Conservation (phyloP, 371 early-diverging fungal genomes). For the Capillidium heterosporum region DNA sequence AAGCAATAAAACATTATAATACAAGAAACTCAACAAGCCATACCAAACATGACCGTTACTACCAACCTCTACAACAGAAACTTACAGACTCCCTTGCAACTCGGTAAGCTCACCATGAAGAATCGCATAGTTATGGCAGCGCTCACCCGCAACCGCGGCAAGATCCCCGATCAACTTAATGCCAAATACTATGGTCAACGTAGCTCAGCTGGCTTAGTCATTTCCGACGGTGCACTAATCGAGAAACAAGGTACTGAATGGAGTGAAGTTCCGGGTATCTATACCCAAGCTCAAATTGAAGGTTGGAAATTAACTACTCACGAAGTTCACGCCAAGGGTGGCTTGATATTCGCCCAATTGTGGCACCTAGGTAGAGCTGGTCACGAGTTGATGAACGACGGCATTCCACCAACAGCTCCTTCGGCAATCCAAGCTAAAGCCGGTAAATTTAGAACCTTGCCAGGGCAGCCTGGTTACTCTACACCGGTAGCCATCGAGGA, state of each 20-base stretch:
- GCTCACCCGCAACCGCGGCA: slow-evolving; percentile 21
- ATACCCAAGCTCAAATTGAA: slow-evolving; percentile 21
- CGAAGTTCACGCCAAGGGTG: slow-evolving; percentile 22
- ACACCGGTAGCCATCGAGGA: neutral
- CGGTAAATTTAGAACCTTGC: neutral
- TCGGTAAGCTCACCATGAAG: neutral
- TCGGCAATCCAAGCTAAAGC: neutral
- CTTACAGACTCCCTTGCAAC: neutral
- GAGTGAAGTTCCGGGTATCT: slow-evolving; percentile 19
- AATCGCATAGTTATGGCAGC: slow-evolving; percentile 25
- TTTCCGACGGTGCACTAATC: slow-evolving; percentile 33
- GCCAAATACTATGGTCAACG: slow-evolving; percentile 35
- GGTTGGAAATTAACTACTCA: slow-evolving; percentile 23
- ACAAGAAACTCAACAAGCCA: no score
- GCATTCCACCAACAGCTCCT: neutral
- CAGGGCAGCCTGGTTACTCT: neutral
- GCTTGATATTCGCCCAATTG: slow-evolving; percentile 22
- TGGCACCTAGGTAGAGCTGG: slow-evolving; percentile 15
- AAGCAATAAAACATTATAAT: no score
- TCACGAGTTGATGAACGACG: neutral
- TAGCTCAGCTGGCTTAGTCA: slow-evolving; percentile 24
- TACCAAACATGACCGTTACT: no score
- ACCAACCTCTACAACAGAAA: neutral
- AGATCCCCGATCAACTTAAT: slow-evolving; percentile 20
- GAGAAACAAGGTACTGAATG: slow-evolving; percentile 16